Base-by-base conservation (phyloP, 2,329 filamentous ascomycete species). In the Aspergillus felis region DNA sequence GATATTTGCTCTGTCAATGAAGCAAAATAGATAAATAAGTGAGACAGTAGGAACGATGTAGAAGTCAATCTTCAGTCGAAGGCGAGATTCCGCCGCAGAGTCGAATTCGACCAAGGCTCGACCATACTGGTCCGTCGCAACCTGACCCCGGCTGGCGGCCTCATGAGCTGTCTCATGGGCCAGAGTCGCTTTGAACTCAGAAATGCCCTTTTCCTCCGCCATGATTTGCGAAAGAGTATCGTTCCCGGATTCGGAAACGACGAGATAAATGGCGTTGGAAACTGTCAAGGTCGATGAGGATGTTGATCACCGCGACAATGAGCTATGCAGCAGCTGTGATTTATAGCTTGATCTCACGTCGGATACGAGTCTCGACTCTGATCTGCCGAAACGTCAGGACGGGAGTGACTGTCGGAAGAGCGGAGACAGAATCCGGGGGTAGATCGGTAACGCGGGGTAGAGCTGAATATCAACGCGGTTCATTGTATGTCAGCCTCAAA, bases 1-100 rank as follows among this genome's bases (percentile, higher is more conserved):
- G 41, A 91, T 87, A 60, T 90, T 90, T 25, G 87, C 85, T n/a
- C 87, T 81, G 64, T 90, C 87, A 61, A 90, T 89, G 72, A 89
- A 90, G 73, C 87, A 89, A 66, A 90, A 89, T 0, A 90, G 79
- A 64, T 90, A 90, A 3, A 90, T 74, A 0, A 89, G 57, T 0
- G 86, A 75, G 0, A 89, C 86, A 0, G 84, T 88, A 0, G 88
- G 87, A 0, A 90, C 77, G 48, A 89, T 82, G 64, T 78, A 82
- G 5, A 88, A 63, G 64, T 90, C 87, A 50, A 90, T 85, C 70
- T 90, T 90, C 65, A 75, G 73, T 7, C 85, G 78, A 25, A 90
- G 76, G 53, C 77, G 80, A 7, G 78, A 70, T 67, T 89, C 87
- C 2, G 82, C 84, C 28, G 72, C 77, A 3, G 77, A 74, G 62